phyloP scores from a whole-genome alignment of 495 filamentous ascomycete genomes.

The Ramalina peruviana region DNA sequence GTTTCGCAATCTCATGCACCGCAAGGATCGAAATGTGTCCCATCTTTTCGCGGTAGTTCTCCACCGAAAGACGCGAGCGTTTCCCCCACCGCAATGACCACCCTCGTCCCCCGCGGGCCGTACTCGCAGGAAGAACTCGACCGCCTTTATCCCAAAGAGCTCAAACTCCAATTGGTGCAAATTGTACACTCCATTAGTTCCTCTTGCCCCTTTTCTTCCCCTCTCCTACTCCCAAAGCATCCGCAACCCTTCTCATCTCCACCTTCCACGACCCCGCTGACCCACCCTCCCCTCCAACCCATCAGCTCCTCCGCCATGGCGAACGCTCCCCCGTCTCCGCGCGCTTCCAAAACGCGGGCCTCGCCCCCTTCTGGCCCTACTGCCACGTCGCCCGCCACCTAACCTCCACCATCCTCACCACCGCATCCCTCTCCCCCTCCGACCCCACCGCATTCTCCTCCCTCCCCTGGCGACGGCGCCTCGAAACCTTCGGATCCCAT shows the following conservation, averaged over 20 bases:
- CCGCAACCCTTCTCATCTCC: not conserved
- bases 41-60: not conserved
- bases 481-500: conserved; percentile 65
- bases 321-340: conserved; percentile 50
- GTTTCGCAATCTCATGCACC: not conserved
- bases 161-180: conserved; percentile 82
- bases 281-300: not conserved
- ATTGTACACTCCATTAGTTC: conserved; percentile 34
- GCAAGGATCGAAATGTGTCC: too few species aligned
- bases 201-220: not conserved
- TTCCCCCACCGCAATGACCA: conserved; percentile 46
- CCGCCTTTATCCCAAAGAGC: conserved; percentile 60
- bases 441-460: conserved; percentile 47
- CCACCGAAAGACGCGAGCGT: not conserved
- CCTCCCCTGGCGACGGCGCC: conserved; percentile 62
- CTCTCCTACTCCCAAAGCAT: not conserved
- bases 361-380: conserved; percentile 82
- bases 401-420: conserved; percentile 50
- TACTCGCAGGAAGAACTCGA: conserved; percentile 73
- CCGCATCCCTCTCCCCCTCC: conserved; percentile 45
- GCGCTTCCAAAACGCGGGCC: conserved; percentile 81
- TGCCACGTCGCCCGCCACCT: conserved; percentile 64
- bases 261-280: not conserved
- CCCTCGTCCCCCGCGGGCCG: conserved; percentile 54
- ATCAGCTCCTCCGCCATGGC: conserved; percentile 10